Evolutionary conservation across 345 rosid species (phyloP), one percentile per base, ranked within the genome.

Genomic region (Lumnitzera racemosa): DNA sequence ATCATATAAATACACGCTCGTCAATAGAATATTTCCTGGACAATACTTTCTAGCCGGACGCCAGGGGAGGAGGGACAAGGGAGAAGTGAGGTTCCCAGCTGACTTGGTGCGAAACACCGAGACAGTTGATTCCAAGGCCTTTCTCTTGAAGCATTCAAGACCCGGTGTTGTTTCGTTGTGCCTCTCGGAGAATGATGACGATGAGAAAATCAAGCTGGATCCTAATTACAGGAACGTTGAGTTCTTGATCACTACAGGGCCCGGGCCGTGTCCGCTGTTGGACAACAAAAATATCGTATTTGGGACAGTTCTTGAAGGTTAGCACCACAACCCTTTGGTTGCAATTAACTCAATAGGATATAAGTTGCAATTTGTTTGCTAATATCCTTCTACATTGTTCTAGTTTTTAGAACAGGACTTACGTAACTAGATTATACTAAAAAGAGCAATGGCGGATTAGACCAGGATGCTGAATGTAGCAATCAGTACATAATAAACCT

Each of bases 191-290:
- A 91, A 91, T 62, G 96, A 91, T 29, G 98, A 91, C 2, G 95
- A 91, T 5, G 90, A 85, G 2, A 80, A 85, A 0, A 70, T 82
- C 25, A 80, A 79, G 82, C 80, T 89, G 5, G 85, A 89, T 54
- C 84, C 92, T 13, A 61, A 83, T 47, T 85, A 87, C 58, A 80
- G 96, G 51, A 89, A 89, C 59, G 95, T 87, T 8, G 96, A 87
- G 74, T 91, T 91, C 79, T 78, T 91, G 78, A 89, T 89, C 50
- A 91, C 89, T 4, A 87, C 95, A 0, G 98, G 98, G 4, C 98
- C 95, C 15, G 96, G 86, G 49, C 92, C 98, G 10, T 87, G 88
- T 55, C 96, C 95, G 1, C 81, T 80, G 69, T 76, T 91, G 58
- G 95, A 89, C 63, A 70, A 52, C 53, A 83, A 77, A 69, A 91